Conservation (phyloP, 805 yeast genomes). For the Vanderwaltozyma tropicalis region DNA sequence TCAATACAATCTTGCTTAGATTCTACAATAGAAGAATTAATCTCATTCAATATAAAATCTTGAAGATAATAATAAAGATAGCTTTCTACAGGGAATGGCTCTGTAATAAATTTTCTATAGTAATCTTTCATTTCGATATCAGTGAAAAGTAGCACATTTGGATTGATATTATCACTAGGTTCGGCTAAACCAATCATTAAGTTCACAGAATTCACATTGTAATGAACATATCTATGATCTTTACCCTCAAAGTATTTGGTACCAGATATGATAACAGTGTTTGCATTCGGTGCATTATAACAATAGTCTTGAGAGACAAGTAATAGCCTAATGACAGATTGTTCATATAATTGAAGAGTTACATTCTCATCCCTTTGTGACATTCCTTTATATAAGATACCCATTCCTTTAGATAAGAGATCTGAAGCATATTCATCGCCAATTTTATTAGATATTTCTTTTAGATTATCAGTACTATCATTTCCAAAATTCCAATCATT, state of each 20-base stretch:
- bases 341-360: constrained; percentile 42
- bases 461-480: neutral
- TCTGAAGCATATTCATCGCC: constrained; percentile 37
- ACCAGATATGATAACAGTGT: constrained; percentile 52
- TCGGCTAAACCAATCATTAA: constrained; percentile 52
- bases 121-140: constrained; percentile 45
- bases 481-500: too few relatives aligned
- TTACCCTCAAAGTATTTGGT: constrained; percentile 64
- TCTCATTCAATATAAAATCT: constrained; percentile 65
- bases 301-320: constrained; percentile 53
- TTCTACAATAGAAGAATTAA: constrained; percentile 52
- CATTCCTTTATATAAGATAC: constrained; percentile 53
- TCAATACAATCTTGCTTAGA: constrained; percentile 80
- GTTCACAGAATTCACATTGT: constrained; percentile 49
- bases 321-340: constrained; percentile 45
- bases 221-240: constrained; percentile 62
- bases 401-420: constrained; percentile 52
- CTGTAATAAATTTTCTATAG: constrained; percentile 59
- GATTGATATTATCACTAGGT: constrained; percentile 21
- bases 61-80: constrained; percentile 45
- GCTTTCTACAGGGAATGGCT: constrained; percentile 80
- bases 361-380: constrained; percentile 38
- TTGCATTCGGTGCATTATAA: constrained; percentile 39
- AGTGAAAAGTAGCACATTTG: constrained; percentile 47
- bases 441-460: constrained; percentile 33